These are phyloP conservation scores for Syzygium malaccense DNA, from an alignment of 441 rosid genomes.

Conservation along the genomic window DNA sequence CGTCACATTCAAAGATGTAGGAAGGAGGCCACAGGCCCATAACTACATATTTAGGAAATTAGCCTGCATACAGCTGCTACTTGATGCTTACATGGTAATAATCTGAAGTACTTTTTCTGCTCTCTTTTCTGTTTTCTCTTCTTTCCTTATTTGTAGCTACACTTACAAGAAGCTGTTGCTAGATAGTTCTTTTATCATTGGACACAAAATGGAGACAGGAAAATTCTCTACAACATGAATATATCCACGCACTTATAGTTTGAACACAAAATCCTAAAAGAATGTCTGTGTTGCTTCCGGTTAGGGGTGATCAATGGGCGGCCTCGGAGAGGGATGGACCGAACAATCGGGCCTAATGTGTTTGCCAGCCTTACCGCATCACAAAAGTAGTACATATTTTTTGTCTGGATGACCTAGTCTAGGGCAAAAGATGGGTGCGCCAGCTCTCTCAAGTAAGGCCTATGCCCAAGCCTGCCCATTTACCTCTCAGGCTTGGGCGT, in stretches of 20 bases:
- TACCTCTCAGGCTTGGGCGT: neutral
- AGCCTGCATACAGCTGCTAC: neutral
- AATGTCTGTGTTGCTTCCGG: neutral
- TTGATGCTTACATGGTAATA: neutral
- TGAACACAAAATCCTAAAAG: neutral
- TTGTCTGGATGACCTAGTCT: neutral
- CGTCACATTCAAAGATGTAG: neutral
- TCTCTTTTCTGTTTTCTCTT: neutral
- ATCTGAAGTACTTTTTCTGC: neutral
- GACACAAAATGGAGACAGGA: neutral
- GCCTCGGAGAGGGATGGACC: neutral
- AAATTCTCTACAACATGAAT: neutral
- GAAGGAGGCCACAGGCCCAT: neutral
- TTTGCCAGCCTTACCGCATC: neutral
- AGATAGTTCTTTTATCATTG: neutral
- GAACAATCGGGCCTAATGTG: neutral
- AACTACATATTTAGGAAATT: neutral
- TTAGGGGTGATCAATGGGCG: neutral
- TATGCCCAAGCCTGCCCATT: neutral
- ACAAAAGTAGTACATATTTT: neutral
- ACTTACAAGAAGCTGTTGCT: neutral
- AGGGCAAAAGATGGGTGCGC: neutral
- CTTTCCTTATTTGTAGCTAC: neutral
- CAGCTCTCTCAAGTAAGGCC: neutral
- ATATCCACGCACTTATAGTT: neutral